Percentiles rank a stretch among this genome's conserved stretches.
Conservation (phyloP, 108 stramenopile species). For the Cylindrotheca closterium region DNA sequence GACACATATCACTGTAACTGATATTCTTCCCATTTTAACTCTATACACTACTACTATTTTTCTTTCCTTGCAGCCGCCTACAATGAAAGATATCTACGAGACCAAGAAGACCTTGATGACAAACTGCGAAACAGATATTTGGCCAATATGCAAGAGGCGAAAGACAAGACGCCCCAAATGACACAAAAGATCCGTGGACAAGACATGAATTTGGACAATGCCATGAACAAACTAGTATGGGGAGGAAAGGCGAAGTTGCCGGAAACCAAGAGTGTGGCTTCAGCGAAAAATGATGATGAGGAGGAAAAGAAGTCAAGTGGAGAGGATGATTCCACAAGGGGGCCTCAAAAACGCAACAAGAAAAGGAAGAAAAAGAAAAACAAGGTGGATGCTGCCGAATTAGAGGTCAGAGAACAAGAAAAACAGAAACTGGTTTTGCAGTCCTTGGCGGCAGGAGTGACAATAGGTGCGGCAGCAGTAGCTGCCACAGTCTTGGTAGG, state of each 20-base stretch:
- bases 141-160: slow-evolving; percentile 12
- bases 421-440: slow-evolving; percentile 11
- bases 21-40: background rate
- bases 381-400: slow-evolving; percentile 14
- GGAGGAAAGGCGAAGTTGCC: slow-evolving; percentile 28
- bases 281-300: background rate
- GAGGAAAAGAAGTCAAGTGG: background rate
- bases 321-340: slow-evolving; percentile 5
- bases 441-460: slow-evolving; percentile 17
- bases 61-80: slow-evolving; percentile 17
- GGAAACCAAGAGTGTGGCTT: background rate
- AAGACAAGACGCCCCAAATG: slow-evolving; percentile 23
- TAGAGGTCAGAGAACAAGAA: slow-evolving; percentile 7
- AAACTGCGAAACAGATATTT: slow-evolving; percentile 19
- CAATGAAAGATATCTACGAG: slow-evolving; percentile 29
- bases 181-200: slow-evolving; percentile 27
- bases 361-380: slow-evolving; percentile 2
- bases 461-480: slow-evolving; percentile 30
- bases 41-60: too few species aligned
- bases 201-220: slow-evolving; percentile 14
- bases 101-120: slow-evolving; percentile 31
- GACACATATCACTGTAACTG: background rate
- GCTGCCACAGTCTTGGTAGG: slow-evolving; percentile 20
- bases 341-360: background rate
- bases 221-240: slow-evolving; percentile 36